phyloP scores from a whole-genome alignment of 1,284 basidiomycete species.

The Jaminaea rosea region DNA sequence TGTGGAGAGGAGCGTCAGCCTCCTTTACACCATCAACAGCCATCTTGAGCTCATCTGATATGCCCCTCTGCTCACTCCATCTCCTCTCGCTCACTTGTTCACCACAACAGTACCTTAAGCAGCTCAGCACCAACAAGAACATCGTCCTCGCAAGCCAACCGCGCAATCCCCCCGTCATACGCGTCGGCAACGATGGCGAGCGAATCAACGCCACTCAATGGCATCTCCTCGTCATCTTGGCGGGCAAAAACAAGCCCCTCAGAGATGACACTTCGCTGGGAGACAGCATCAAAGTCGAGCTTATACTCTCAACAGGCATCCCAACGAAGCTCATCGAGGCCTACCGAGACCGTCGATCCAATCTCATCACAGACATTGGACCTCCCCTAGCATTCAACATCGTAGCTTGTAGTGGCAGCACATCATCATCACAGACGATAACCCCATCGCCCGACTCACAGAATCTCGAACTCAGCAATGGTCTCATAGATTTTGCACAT shows the following conservation, averaged over 20 bases:
- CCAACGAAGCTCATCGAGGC: background rate
- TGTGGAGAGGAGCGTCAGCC: too few relatives aligned
- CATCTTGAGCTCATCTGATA: too few relatives aligned
- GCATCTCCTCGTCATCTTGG: background rate
- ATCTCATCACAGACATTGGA: background rate
- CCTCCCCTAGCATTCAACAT: background rate
- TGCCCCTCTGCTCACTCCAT: background rate
- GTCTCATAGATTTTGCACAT: background rate
- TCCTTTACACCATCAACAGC: too few relatives aligned
- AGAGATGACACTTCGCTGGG: background rate
- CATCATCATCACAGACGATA: background rate
- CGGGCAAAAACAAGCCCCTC: background rate
- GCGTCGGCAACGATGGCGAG: too few relatives aligned
- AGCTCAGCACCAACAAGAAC: background rate
- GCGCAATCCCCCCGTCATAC: background rate
- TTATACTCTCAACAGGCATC: background rate
- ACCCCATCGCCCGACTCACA: background rate
- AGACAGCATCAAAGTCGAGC: background rate
- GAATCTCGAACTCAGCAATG: background rate
- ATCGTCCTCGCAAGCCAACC: background rate
- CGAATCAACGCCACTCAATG: background rate
- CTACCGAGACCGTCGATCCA: background rate
- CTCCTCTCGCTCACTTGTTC: background rate
- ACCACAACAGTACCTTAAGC: background rate
- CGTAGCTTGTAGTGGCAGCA: background rate